Conservation (phyloP, 768 basidiomycete genomes). For the Solioccasus polychromus region DNA sequence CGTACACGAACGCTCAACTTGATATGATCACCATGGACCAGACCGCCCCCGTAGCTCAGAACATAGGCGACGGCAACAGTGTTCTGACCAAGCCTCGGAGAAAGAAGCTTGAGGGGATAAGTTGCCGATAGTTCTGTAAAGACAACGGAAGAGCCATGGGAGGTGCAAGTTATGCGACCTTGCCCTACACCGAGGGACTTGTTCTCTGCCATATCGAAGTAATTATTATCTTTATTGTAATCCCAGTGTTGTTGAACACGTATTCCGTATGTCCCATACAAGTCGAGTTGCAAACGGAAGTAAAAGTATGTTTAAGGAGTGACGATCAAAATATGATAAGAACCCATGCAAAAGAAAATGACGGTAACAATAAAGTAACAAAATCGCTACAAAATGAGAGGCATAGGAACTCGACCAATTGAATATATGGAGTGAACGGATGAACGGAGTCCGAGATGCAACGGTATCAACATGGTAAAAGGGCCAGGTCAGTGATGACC, state of each 20-base stretch:
- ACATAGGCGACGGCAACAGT: slow-evolving; percentile 71
- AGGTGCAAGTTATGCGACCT: slow-evolving; percentile 55
- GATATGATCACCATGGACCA: slow-evolving; percentile 83
- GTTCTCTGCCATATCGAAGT: not conserved
- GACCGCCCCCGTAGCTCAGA: slow-evolving; percentile 86
- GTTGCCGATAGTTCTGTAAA: slow-evolving; percentile 75
- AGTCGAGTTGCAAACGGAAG: slow-evolving; percentile 26
- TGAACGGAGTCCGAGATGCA: slow-evolving; percentile 19
- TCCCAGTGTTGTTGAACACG: slow-evolving; percentile 29
- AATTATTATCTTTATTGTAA: slow-evolving; percentile 23
- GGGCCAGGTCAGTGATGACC: slow-evolving; percentile 1
- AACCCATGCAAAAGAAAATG: slow-evolving; percentile 25
- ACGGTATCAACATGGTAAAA: slow-evolving; percentile 17
- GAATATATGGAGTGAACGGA: slow-evolving; percentile 21
- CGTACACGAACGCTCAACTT: slow-evolving; percentile 60
- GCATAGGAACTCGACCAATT: slow-evolving; percentile 17
- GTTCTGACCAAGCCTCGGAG: slow-evolving; percentile 53
- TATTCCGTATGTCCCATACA: slow-evolving; percentile 37
- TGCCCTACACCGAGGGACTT: slow-evolving; percentile 37
- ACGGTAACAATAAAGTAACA: slow-evolving; percentile 29
- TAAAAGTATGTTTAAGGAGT: slow-evolving; percentile 17
- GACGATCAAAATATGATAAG: slow-evolving; percentile 26
- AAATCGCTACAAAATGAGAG: slow-evolving; percentile 28
- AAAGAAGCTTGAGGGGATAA: slow-evolving; percentile 87
- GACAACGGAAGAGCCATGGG: slow-evolving; percentile 52